These are phyloP conservation scores for Climacium dendroides DNA, from an alignment of 225 moss, liverwort and hornwort genomes.

Conservation along the genomic window DNA sequence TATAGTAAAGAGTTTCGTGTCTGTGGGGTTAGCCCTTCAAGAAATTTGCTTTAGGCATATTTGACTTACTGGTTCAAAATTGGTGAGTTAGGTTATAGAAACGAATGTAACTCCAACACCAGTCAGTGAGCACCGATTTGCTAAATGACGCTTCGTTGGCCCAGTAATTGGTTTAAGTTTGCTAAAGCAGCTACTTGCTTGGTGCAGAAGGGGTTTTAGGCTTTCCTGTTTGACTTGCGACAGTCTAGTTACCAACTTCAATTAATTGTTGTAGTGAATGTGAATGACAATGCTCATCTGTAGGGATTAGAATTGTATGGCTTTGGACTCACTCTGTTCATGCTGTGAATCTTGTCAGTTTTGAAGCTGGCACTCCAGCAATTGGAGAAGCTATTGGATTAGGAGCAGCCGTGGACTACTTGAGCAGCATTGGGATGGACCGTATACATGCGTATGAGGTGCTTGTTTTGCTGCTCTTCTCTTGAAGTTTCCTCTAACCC, in stretches of 20 bases:
- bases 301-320: neutral
- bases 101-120: neutral
- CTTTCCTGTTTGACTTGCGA: neutral
- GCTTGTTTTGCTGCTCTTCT: neutral
- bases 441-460: conserved; percentile 78
- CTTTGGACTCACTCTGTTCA: neutral
- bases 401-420: conserved; percentile 72
- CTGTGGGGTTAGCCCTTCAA: neutral
- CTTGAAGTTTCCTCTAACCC: neutral
- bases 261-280: neutral
- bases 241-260: neutral
- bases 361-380: conserved; percentile 91
- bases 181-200: neutral
- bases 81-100: neutral
- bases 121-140: neutral
- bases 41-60: too few species aligned
- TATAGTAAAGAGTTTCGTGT: neutral
- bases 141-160: neutral
- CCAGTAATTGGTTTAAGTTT: neutral
- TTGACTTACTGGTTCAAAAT: neutral
- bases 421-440: conserved; percentile 71
- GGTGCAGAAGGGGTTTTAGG: neutral
- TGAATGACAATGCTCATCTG: neutral
- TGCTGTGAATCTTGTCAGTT: conserved; percentile 15
- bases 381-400: conserved; percentile 83